Evolutionary conservation across 345 rosid genomes (phyloP).

Genomic region (Eucalyptus sp.): DNA sequence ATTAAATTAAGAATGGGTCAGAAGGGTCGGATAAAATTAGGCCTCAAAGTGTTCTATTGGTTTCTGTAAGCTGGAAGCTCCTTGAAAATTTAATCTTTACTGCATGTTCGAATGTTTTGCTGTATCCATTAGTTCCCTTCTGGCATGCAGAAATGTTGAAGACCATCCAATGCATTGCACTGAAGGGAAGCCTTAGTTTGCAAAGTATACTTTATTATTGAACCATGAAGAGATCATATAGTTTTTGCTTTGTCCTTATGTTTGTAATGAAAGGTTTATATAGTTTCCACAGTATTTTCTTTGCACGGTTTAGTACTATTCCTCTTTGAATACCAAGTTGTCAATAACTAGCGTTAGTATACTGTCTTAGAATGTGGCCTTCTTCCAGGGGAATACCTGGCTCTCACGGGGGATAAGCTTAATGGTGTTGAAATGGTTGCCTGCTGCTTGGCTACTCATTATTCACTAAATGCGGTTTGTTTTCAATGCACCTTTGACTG

Average conservation of each 20-base stretch:
- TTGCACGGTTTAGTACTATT: not conserved
- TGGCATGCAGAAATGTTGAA: not conserved
- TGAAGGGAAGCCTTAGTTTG: too few species aligned
- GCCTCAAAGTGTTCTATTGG: not conserved
- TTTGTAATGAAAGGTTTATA: not conserved
- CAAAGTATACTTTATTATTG: not conserved
- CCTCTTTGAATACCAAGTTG: not conserved
- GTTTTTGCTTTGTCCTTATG: not conserved
- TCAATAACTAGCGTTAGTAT: not conserved
- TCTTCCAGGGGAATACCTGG: conserved; percentile 70
- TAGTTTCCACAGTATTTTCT: not conserved
- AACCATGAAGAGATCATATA: not conserved
- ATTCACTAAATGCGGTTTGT: conserved; percentile 51
- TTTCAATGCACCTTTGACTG: not conserved
- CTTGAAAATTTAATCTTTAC: not conserved
- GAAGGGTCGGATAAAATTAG: not conserved
- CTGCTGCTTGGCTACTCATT: conserved; percentile 89
- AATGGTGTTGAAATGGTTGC: conserved; percentile 89
- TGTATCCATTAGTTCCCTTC: too few species aligned
- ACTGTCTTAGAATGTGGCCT: not conserved
- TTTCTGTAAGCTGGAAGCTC: not conserved
- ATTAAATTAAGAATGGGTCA: not conserved
- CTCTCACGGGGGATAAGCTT: conserved; percentile 76
- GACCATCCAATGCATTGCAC: not conserved
- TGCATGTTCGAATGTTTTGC: too few species aligned